Conservation (phyloP, 352 stramenopile genomes). For the Aphanomyces euteiches region DNA sequence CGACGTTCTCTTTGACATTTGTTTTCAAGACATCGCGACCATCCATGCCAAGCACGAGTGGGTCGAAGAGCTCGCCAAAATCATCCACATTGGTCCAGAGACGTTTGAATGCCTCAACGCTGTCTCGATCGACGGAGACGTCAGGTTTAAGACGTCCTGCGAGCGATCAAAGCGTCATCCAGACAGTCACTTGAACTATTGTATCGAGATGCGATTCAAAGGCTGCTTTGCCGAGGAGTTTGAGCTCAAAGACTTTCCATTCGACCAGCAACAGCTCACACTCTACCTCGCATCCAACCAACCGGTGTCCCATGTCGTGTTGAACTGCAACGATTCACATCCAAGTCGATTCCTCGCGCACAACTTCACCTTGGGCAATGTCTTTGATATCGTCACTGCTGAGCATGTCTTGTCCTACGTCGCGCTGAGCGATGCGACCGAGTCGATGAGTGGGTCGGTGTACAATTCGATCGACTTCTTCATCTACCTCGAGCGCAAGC, state of each 20-base stretch:
- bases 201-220: slow-evolving; percentile 14
- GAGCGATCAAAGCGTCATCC: too few relatives aligned
- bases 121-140: slow-evolving; percentile 8
- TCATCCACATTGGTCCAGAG: slow-evolving; percentile 23
- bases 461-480: slow-evolving; percentile 16
- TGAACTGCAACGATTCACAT: slow-evolving; percentile 9
- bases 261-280: slow-evolving; percentile 7
- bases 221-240: slow-evolving; percentile 20
- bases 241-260: slow-evolving; percentile 19
- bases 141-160: not conserved
- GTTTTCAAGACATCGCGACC: slow-evolving; percentile 40
- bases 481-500: slow-evolving; percentile 34
- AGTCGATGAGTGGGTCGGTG: slow-evolving; percentile 12
- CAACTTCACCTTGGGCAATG: slow-evolving; percentile 23
- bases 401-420: slow-evolving; percentile 27
- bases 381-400: slow-evolving; percentile 31
- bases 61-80: slow-evolving; percentile 26
- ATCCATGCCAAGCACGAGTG: slow-evolving; percentile 4
- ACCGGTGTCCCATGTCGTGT: not conserved
- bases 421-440: slow-evolving; percentile 30
- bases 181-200: slow-evolving; percentile 4
- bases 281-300: slow-evolving; percentile 10
- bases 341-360: slow-evolving; percentile 23
- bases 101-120: slow-evolving; percentile 32
- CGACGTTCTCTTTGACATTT: slow-evolving; percentile 50